Evolutionary conservation across 108 stramenopile species (phyloP), one percentile per base, ranked within the genome.

Genomic region (Fragilaria radians): DNA sequence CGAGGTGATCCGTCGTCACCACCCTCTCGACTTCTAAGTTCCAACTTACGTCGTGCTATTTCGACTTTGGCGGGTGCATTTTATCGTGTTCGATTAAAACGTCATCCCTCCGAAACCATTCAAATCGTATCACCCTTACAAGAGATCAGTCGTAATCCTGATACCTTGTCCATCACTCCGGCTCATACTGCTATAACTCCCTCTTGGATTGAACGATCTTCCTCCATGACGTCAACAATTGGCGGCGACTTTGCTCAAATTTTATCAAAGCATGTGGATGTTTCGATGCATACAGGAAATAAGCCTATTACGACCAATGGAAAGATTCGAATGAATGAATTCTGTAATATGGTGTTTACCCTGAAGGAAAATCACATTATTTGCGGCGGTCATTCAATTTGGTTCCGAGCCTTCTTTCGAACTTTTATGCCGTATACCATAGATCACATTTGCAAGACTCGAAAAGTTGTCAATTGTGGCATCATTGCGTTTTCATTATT

Each of bases 401-500:
- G 88, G 82, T 95, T 93, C 66, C 77, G 88, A 24, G 71, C 71
- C 27, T 91, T 92, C 62, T 93, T 95, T 61, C 84, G 81, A 29
- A 63, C 81, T 21, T 95, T 75, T 64, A 53, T 95, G 30, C 94
- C 94, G 0, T 42, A 69, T 5, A 52, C 33, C 21, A 59, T 68
- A 31, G 77, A 89, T 5, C 90, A 91, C 55, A 61, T 81, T 4
- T 59, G 67, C 36, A 89, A 93, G 57, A 82, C 71, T 73, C 89
- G 88, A 63, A 95, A 95, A 67, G 50, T 95, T 26, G 72, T 85
- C 50, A 95, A 95, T 55, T 89, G 89, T 25, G 91, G 95, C 27
- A 54, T 73, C 45, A 86, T 83, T 18, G 76, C 79, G 52, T 79
- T 93, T 45, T 77, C 77, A 1, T 63, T 94, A 55, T 53, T 69